Base-by-base conservation (phyloP, 2,329 filamentous ascomycete species). In the Monilinia laxa region DNA sequence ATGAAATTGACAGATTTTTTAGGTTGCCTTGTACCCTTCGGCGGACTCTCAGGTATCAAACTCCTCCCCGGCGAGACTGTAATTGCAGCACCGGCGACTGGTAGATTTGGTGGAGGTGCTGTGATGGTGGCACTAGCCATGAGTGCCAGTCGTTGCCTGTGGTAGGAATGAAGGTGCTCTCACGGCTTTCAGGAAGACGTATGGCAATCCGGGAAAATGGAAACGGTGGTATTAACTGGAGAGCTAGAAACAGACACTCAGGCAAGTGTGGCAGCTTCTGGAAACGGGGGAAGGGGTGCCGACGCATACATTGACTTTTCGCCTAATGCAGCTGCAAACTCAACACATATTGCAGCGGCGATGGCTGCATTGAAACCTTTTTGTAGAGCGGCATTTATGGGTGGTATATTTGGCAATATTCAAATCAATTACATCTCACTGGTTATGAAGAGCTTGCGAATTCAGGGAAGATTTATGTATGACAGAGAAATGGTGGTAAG, bases 81-180 rank as follows among this genome's bases (percentile, higher is more conserved):
- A 7, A 74, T 84, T 51, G 70, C 84, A 5, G 73, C 73, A 35
- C 82, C 82, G 3, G 81, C 81, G 12, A 83, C 81, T 0, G 81
- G 82, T 0, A 69, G 69, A 0, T 84, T 80, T 70, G 79, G 82
- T 3, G 77, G 79, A 16, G 79, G 77, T 1, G 81, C 77, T 1
- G 80, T 83, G 0, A 68, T 75, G 4, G 75, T 81, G 2, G 82
- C 81, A 0, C 64, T 81, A 2, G 79, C 81, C 0, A 80, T 84
- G 78, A 82, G 82, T 0, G 82, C 81, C 11, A 23, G 82, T 84
- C 3, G 73, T 85, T 64, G 83, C 83, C 2, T 78, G 81, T 75
- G 81, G 83, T 0, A 75, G 82, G 18, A 81, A 81, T 69, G 69
- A 75, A 67, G 71, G 73, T 38, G 69, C 69, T 42, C 71, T 83